phyloP scores from a whole-genome alignment of 176 grass and related monocot genomes.

The Metroxylon sagu region DNA sequence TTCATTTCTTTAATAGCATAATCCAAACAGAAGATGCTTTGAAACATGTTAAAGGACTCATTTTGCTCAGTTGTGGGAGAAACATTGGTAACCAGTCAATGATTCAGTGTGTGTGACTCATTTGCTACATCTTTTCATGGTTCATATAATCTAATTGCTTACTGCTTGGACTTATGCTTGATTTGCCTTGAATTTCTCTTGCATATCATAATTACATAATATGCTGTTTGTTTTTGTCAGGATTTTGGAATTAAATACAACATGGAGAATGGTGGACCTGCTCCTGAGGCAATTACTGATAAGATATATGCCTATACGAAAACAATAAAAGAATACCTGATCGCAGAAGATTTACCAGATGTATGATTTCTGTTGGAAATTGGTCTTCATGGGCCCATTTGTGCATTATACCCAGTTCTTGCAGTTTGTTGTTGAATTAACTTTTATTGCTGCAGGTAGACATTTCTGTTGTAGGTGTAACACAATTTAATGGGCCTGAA shows the following conservation, averaged over 20 bases:
- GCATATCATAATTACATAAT: not conserved
- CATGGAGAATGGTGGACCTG: conserved; percentile 97
- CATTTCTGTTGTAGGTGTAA: conserved; percentile 72
- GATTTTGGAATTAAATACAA: conserved; percentile 99
- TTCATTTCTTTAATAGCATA: too few species aligned
- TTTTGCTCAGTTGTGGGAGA: too few species aligned
- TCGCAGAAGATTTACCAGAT: conserved; percentile 81
- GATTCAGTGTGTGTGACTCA: too few species aligned
- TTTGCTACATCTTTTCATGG: too few species aligned
- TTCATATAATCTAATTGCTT: too few species aligned
- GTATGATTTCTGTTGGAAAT: conserved; percentile 26
- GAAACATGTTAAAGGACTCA: too few species aligned
- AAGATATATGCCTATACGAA: conserved; percentile 85
- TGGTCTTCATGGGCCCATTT: conserved; percentile 4
- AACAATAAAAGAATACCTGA: conserved; percentile 66
- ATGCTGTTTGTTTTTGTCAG: conserved; percentile 31
- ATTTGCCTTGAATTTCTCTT: too few species aligned
- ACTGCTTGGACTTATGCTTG: too few species aligned
- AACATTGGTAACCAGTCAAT: too few species aligned
- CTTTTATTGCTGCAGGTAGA: conserved; percentile 47
- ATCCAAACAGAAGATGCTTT: too few species aligned
- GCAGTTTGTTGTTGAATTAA: conserved; percentile 5
- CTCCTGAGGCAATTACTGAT: conserved; percentile 83
- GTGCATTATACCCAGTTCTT: too few species aligned
- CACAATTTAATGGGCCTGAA: conserved; percentile 66